Evolutionary conservation across 164 flowering plant genomes (phyloP).

Genomic region (Magnolia officinalis): DNA sequence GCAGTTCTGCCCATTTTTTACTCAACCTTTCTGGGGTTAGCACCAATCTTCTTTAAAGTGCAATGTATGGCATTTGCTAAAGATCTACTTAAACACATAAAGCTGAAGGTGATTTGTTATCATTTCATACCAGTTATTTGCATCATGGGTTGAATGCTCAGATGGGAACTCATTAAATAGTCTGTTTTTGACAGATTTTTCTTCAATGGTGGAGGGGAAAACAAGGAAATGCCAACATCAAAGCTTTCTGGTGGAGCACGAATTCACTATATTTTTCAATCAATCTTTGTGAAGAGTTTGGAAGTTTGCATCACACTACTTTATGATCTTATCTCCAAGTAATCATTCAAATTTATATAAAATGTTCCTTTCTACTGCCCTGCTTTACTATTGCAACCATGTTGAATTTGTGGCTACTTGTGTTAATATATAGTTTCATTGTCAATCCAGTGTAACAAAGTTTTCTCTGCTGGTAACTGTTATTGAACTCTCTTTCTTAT

Average conservation of each 20-base stretch:
- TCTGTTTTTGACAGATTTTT: constrained; percentile 56
- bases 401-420: neutral
- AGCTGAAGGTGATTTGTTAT: neutral
- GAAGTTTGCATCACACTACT: constrained; percentile 49
- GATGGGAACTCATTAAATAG: constrained; percentile 3
- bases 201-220: constrained; percentile 93
- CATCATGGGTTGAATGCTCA: constrained; percentile 3
- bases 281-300: constrained; percentile 87
- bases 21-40: constrained; percentile 86
- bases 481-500: neutral
- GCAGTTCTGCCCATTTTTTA: constrained; percentile 81
- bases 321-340: neutral
- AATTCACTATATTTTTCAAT: constrained; percentile 87
- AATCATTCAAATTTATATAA: neutral
- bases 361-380: neutral
- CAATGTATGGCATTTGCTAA: too few relatives aligned
- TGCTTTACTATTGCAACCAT: neutral
- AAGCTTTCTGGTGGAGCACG: constrained; percentile 97
- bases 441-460: neutral
- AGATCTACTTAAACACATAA: too few relatives aligned
- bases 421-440: neutral
- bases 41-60: neutral
- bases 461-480: neutral
- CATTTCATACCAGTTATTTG: neutral
- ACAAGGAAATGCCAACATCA: constrained; percentile 84